A percentile compares a stretch with the other conserved stretches of the same genome.
These are phyloP conservation scores for Phanerochaete sordida DNA, from an alignment of 768 basidiomycete species.

Conservation along the genomic window DNA sequence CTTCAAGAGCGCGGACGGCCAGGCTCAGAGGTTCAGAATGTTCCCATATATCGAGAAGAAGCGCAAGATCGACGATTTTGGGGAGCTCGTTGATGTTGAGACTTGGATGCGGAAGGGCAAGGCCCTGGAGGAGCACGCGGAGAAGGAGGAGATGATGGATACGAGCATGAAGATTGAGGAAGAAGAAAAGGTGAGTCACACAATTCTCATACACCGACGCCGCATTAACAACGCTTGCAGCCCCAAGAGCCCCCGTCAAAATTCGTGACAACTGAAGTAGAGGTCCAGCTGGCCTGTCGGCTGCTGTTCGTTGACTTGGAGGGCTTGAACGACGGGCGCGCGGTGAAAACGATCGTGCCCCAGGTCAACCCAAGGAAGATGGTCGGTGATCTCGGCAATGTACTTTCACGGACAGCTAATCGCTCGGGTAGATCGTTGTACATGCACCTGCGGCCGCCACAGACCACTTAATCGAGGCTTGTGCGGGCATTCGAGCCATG, in stretches of 20 bases:
- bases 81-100: slow-evolving; percentile 91
- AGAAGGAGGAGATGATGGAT: slow-evolving; percentile 77
- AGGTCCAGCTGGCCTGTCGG: slow-evolving; percentile 81
- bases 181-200: slow-evolving; percentile 68
- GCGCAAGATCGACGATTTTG: slow-evolving; percentile 90
- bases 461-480: slow-evolving; percentile 72
- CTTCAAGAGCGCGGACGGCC: slow-evolving; percentile 74
- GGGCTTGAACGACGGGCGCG: slow-evolving; percentile 93
- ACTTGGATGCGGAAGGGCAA: slow-evolving; percentile 94
- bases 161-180: slow-evolving; percentile 71
- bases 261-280: slow-evolving; percentile 71
- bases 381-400: slow-evolving; percentile 40
- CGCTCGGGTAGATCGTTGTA: slow-evolving; percentile 84
- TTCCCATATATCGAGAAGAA: slow-evolving; percentile 96
- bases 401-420: no score
- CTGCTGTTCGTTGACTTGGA: slow-evolving; percentile 95
- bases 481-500: slow-evolving; percentile 81
- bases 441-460: slow-evolving; percentile 70
- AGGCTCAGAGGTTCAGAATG: slow-evolving; percentile 80
- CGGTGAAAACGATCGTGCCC: slow-evolving; percentile 94
- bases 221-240: no score
- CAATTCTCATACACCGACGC: no score
- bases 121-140: slow-evolving; percentile 86
- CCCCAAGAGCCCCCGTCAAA: slow-evolving; percentile 89
- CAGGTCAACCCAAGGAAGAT: slow-evolving; percentile 96